Evolutionary conservation across 108 stramenopile genomes (phyloP).

Genomic region (Cafeteria roenbergensis): DNA sequence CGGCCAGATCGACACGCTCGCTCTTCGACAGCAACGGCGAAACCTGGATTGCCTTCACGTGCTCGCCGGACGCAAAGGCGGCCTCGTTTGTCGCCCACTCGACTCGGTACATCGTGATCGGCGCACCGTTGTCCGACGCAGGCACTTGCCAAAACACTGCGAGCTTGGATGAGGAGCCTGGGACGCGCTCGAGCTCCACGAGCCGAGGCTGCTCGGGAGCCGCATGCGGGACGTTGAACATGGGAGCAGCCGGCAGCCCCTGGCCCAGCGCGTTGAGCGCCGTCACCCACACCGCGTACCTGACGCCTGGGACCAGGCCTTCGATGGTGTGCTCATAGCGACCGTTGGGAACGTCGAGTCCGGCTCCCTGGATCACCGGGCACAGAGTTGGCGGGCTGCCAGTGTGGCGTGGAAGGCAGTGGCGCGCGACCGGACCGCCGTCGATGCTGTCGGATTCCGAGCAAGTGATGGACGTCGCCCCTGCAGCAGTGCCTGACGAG

Average conservation of each 20-base stretch:
- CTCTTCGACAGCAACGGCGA: no score
- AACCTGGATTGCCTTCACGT: no score
- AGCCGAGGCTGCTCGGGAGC: slow-evolving; percentile 33
- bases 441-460: no score
- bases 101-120: neutral
- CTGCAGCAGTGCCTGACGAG: no score
- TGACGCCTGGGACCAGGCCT: slow-evolving; percentile 34
- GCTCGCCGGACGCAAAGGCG: neutral
- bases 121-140: neutral
- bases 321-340: slow-evolving; percentile 37
- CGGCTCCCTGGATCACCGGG: neutral
- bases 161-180: slow-evolving; percentile 25
- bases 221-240: slow-evolving; percentile 43
- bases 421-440: no score
- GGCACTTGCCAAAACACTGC: slow-evolving; percentile 38
- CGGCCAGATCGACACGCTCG: no score
- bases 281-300: slow-evolving; percentile 46
- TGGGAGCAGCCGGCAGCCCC: slow-evolving; percentile 32
- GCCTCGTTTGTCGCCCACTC: neutral
- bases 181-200: slow-evolving; percentile 38
- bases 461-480: no score
- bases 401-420: neutral
- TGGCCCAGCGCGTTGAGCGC: slow-evolving; percentile 42
- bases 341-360: neutral
- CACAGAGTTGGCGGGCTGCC: neutral